A percentile compares a stretch with the other conserved stretches of the same genome.
Evolutionary conservation across 257 asterid species (phyloP).

Genomic region (Coffea eugenioides): DNA sequence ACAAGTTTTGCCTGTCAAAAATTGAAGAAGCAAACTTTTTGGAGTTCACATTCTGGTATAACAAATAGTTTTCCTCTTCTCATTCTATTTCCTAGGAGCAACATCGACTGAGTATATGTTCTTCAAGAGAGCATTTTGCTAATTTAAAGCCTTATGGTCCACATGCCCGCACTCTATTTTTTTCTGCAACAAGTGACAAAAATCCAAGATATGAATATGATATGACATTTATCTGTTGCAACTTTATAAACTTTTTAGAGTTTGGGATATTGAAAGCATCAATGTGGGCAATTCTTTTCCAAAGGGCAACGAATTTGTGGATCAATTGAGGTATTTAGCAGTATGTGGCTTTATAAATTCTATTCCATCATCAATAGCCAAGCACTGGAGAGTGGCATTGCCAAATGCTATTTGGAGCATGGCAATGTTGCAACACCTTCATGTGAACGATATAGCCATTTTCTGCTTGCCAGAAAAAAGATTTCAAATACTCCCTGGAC

Average conservation of each 20-base stretch:
- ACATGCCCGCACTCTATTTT: not conserved
- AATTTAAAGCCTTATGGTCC: not conserved
- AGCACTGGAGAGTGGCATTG: not conserved
- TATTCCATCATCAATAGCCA: not conserved
- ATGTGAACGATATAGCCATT: too few species aligned
- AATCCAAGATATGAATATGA: not conserved
- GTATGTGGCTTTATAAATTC: not conserved
- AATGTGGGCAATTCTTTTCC: too few species aligned
- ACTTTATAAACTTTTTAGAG: too few species aligned
- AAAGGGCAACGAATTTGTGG: too few species aligned
- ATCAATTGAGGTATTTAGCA: constrained; percentile 13
- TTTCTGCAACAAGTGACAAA: not conserved
- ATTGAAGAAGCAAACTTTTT: constrained; percentile 8
- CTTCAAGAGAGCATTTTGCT: not conserved
- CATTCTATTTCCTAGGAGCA: not conserved
- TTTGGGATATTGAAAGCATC: too few species aligned
- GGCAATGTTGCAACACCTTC: too few species aligned
- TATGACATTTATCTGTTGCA: not conserved
- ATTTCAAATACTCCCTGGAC: not conserved
- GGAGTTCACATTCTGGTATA: not conserved
- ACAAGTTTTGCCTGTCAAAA: constrained; percentile 20
- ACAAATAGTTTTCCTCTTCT: not conserved
- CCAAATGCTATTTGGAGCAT: too few species aligned
- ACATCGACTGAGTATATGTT: constrained; percentile 2
- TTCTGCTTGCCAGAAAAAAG: too few species aligned